Base-by-base conservation (phyloP, 2,329 filamentous ascomycete species). In the Pestalotiopsis sp. region DNA sequence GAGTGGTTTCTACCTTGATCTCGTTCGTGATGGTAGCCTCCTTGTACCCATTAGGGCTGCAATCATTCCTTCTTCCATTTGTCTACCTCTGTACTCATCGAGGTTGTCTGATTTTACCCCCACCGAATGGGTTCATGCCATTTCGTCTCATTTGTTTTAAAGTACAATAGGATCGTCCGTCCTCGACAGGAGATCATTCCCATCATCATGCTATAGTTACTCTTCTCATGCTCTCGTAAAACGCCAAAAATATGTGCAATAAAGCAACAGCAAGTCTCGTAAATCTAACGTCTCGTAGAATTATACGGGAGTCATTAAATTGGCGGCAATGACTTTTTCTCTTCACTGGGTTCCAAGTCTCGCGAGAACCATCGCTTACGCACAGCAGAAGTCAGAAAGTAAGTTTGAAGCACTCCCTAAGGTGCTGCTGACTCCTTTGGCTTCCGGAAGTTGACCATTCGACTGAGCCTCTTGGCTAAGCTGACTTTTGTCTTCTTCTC, bases 381-480 rank as follows among this genome's bases (percentile, higher is more conserved):
- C 30, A 65, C 40, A 5, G 52, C 35, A 38, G 40, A 55, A 56
- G 48, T 20, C 44, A 24, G 35, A 11, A 65, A 55, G 62, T 68
- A 64, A 70, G 56, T 55, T 65, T 40, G 40, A 44, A 69, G 63
- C 30, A 62, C 52, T 24, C 14, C 67, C 65, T 71, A 76, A 64
- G 75, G 72, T 35, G 66, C 70, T 44, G 70, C 66, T 35, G 76
- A 70, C 57, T 85, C 85, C 74, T 85, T 89, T 10, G 84, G 83
- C 79, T 91, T 93, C 91, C 91, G 94, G 78, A 94, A 94, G 73
- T 91, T 89, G 85, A 94, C 89, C 81, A 94, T 85, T 64, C 91
- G 90, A 76, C 92, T 91, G 48, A 94, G 80, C 38, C 91, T 86
- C 76, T 89, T 92, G 48, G 88, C 83, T 77, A 89, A 92, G 82